These are phyloP conservation scores for Xylariomycetidae sp. DNA, from an alignment of 2,329 filamentous ascomycete genomes.

Conservation along the genomic window DNA sequence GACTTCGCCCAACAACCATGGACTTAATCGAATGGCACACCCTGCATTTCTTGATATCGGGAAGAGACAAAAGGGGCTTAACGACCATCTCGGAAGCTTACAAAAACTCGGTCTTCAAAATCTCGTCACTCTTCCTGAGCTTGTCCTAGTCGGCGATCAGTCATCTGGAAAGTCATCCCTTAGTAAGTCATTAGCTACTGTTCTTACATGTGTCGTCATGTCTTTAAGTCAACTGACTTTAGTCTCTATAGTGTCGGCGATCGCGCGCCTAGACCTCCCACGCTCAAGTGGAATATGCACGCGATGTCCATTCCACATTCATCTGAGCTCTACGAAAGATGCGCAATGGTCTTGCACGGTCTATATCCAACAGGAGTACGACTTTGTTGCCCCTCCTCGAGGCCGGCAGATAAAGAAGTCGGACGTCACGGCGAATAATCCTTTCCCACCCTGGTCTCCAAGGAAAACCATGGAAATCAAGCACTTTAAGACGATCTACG, in stretches of 20 bases:
- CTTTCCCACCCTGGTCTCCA: slow-evolving; percentile 59
- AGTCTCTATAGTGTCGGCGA: slow-evolving; percentile 8
- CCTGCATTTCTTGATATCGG: slow-evolving; percentile 46
- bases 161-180: slow-evolving; percentile 69
- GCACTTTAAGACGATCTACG: slow-evolving; percentile 58
- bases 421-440: slow-evolving; percentile 41
- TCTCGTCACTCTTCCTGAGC: slow-evolving; percentile 64
- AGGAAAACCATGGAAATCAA: slow-evolving; percentile 38
- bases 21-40: too few species aligned
- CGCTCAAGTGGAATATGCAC: slow-evolving; percentile 53
- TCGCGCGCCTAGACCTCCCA: slow-evolving; percentile 38
- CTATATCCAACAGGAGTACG: slow-evolving; percentile 57
- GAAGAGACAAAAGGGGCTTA: slow-evolving; percentile 53
- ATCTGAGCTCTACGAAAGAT: slow-evolving; percentile 49
- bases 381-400: slow-evolving; percentile 41
- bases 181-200: neutral
- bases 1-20: slow-evolving; percentile 20
- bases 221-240: neutral
- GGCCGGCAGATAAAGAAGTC: slow-evolving; percentile 31
- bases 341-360: slow-evolving; percentile 62
- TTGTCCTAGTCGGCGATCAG: slow-evolving; percentile 78
- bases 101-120: slow-evolving; percentile 66
- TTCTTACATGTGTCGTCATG: neutral
- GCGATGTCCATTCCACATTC: slow-evolving; percentile 72
- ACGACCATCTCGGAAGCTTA: slow-evolving; percentile 60